phyloP scores from a whole-genome alignment of 23 red algal genomes.

The Gracilaria gracilis region DNA sequence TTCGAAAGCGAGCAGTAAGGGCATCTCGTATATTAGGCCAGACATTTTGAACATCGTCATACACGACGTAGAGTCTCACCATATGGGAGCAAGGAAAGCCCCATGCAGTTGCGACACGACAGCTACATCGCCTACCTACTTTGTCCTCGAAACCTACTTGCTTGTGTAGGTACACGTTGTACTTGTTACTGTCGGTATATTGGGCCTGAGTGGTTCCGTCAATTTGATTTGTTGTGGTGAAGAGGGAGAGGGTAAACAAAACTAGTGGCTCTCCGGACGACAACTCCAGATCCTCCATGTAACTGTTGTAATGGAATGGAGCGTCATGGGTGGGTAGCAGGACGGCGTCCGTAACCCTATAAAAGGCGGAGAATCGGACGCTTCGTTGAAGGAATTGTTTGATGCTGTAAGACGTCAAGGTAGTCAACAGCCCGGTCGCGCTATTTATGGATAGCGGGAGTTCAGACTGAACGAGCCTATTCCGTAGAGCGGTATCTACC shows the following conservation, averaged over 20 bases:
- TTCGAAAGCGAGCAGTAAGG: neutral
- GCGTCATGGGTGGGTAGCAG: neutral
- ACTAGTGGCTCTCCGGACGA: neutral
- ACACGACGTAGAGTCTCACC: neutral
- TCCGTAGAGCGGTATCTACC: neutral
- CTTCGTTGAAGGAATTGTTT: neutral
- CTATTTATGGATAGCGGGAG: neutral
- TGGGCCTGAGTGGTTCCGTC: too few species aligned
- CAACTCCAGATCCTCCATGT: neutral
- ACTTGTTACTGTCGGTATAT: too few species aligned
- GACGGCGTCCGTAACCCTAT: neutral
- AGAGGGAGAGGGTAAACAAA: neutral
- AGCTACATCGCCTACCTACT: neutral
- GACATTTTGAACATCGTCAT: neutral
- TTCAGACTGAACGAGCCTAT: neutral
- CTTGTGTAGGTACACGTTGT: neutral
- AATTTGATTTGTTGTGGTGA: too few species aligned
- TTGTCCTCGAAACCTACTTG: neutral
- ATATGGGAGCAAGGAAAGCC: neutral
- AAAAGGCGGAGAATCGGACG: neutral
- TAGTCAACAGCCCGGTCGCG: neutral
- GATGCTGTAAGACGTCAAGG: neutral
- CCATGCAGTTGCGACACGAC: neutral
- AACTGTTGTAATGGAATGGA: neutral
- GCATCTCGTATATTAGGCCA: neutral